phyloP scores from a whole-genome alignment of 2,329 filamentous ascomycete genomes.

The Cladosporium austrohemisphaericum region DNA sequence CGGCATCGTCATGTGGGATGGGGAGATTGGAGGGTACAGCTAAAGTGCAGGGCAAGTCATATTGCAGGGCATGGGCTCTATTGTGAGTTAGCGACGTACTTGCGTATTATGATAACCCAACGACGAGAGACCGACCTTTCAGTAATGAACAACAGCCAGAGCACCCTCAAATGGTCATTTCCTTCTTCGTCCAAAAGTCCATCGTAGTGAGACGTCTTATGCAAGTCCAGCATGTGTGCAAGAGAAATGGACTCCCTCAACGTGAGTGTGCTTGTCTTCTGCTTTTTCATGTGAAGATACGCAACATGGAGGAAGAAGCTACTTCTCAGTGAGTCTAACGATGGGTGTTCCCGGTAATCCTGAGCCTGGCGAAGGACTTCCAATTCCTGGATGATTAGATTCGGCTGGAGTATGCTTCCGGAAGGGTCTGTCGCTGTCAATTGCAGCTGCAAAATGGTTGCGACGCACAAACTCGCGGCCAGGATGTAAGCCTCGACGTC shows the following conservation, averaged over 20 bases:
- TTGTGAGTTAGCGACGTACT: neutral
- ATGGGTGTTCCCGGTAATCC: slow-evolving; percentile 17
- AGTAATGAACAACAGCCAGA: slow-evolving; percentile 22
- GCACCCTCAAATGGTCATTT: slow-evolving; percentile 10
- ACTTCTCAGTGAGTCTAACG: slow-evolving; percentile 8
- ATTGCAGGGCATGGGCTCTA: slow-evolving; percentile 16
- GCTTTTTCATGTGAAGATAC: slow-evolving; percentile 16
- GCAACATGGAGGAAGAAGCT: slow-evolving; percentile 21
- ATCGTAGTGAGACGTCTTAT: slow-evolving; percentile 16
- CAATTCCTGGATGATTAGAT: slow-evolving; percentile 12
- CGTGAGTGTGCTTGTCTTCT: slow-evolving; percentile 16
- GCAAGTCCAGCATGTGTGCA: slow-evolving; percentile 18
- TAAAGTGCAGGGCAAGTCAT: slow-evolving; percentile 16
- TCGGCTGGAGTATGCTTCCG: neutral
- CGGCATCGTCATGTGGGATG: neutral
- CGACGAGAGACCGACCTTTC: slow-evolving; percentile 11
- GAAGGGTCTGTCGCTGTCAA: slow-evolving; percentile 11
- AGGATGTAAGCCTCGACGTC: slow-evolving; percentile 17
- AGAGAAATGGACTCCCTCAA: slow-evolving; percentile 19
- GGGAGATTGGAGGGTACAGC: slow-evolving; percentile 10
- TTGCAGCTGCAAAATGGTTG: slow-evolving; percentile 20
- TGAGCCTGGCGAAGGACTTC: slow-evolving; percentile 13
- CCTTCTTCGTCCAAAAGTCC: neutral
- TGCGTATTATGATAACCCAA: neutral
- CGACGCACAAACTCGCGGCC: slow-evolving; percentile 17